Evolutionary conservation across 2,329 filamentous ascomycete species (phyloP), one percentile per base, ranked within the genome.

Genomic region (Cladorrhinum sp.): DNA sequence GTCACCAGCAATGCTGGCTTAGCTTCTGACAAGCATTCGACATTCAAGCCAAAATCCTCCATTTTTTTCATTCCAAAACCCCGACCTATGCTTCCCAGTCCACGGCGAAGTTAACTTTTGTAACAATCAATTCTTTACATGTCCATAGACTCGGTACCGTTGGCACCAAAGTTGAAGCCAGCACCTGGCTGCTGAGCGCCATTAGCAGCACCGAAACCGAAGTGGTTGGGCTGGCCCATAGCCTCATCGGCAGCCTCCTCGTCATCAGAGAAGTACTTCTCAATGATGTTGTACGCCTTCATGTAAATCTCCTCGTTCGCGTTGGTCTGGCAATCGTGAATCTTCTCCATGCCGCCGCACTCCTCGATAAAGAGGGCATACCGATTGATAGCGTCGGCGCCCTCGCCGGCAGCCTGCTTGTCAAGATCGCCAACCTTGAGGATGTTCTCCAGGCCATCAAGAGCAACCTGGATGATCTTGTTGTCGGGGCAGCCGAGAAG

Each of bases 221-320:
- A 95, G 60, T 88, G 88, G 70, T 90, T 90, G 45, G 81, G 85
- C 73, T 92, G 89, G 63, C 90, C 89, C 76, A 92, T 85, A 49
- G 79, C 80, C 71, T 96, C 91, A 64, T 92, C 91, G 68, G 92
- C 92, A 70, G 93, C 92, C 73, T 96, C 95, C 59, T 98, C 95
- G 68, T 99, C 95, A 72, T 99, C 95, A 0, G 93, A 97, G 81
- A 99, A 99, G 85, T 99, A 99, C 82, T 97, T 97, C 84, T 99
- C 95, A 68, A 99, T 99, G 78, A 99, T 99, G 85, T 96, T 98
- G 85, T 98, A 99, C 0, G 95, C 95, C 87, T 99, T 99, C 93
- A 99, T 98, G 84, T 99, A 99, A 70, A 99, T 99, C 79, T 99
- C 95, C 80, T 99, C 95, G 79, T 99, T 99, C 81, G 93, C 93